Conservation (phyloP, 2,329 filamentous ascomycete genomes). For the Leptographium radiaticola region DNA sequence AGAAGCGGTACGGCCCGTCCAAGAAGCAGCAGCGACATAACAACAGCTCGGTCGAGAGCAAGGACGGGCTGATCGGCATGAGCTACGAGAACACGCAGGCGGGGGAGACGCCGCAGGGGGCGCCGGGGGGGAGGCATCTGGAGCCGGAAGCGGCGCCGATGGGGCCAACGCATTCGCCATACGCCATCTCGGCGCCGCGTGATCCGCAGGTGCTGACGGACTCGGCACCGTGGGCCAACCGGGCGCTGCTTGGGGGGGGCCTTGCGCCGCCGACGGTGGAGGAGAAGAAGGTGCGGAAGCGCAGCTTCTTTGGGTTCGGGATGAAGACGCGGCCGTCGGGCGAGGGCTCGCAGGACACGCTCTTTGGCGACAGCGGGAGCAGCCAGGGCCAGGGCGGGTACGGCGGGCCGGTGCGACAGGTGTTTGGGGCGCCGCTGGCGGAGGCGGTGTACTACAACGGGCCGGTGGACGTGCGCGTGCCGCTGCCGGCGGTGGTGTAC, state of each 20-base stretch:
- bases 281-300: slow-evolving; percentile 72
- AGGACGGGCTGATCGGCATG: slow-evolving; percentile 40
- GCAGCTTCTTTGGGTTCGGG: slow-evolving; percentile 60
- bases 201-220: slow-evolving; percentile 79
- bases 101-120: slow-evolving; percentile 26
- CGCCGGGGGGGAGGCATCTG: slow-evolving; percentile 5
- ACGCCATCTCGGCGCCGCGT: slow-evolving; percentile 69
- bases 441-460: slow-evolving; percentile 77
- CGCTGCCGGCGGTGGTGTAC: slow-evolving; percentile 85
- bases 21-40: slow-evolving; percentile 29
- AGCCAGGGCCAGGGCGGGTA: slow-evolving; percentile 26
- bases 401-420: slow-evolving; percentile 46
- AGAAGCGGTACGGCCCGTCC: slow-evolving; percentile 23
- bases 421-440: slow-evolving; percentile 73
- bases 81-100: slow-evolving; percentile 44
- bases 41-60: slow-evolving; percentile 12
- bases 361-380: slow-evolving; percentile 33
- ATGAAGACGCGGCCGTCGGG: slow-evolving; percentile 45
- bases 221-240: slow-evolving; percentile 60
- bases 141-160: slow-evolving; percentile 20
- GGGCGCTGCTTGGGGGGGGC: slow-evolving; percentile 22
- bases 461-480: slow-evolving; percentile 58
- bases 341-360: slow-evolving; percentile 40
- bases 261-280: slow-evolving; percentile 38
- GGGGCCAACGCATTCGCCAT: slow-evolving; percentile 27